A percentile compares a stretch with the other conserved stretches of the same genome.
Conservation (phyloP, 805 yeast genomes). For the Candida boleticola region DNA sequence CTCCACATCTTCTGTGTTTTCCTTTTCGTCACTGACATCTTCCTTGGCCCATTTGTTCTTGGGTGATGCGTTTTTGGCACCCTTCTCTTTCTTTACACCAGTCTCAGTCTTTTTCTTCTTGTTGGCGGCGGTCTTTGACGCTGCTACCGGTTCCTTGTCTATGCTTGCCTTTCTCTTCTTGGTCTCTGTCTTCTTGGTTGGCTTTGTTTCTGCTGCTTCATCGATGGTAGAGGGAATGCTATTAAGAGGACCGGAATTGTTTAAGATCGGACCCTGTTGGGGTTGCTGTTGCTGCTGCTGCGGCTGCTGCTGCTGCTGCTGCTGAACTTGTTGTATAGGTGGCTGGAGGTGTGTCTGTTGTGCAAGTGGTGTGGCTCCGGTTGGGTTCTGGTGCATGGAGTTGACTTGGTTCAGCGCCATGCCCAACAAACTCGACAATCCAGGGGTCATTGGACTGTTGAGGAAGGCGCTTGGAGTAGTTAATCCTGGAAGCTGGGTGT, state of each 20-base stretch:
- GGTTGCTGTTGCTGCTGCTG: slow-evolving; percentile 7
- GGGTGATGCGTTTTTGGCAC: not conserved
- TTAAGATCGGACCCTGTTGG: slow-evolving; percentile 1
- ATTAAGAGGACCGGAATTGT: slow-evolving; percentile 1
- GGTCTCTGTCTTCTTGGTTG: slow-evolving; percentile 2
- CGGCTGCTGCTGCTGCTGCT: slow-evolving; percentile 11
- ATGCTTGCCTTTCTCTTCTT: slow-evolving; percentile 8
- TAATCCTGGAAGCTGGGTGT: slow-evolving; percentile 32
- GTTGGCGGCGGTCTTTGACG: not conserved
- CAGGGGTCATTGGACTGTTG: slow-evolving; percentile 50
- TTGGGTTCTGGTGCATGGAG: slow-evolving; percentile 8
- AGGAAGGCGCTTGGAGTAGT: slow-evolving; percentile 38
- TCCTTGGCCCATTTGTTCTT: slow-evolving; percentile 5
- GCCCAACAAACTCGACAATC: slow-evolving; percentile 40
- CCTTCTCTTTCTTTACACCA: slow-evolving; percentile 1
- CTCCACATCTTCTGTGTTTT: slow-evolving; percentile 6
- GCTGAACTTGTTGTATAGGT: slow-evolving; percentile 10
- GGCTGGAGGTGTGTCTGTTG: slow-evolving; percentile 6
- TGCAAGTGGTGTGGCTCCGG: slow-evolving; percentile 3
- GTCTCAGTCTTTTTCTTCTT: slow-evolving; percentile 6
- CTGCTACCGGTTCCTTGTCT: not conserved
- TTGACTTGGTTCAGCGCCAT: slow-evolving; percentile 13
- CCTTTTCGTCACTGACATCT: slow-evolving; percentile 5
- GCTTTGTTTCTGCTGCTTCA: not conserved
- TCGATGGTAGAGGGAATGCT: slow-evolving; percentile 2